These are phyloP conservation scores for Phytophthora vignae DNA, from an alignment of 352 stramenopile genomes.

Conservation along the genomic window DNA sequence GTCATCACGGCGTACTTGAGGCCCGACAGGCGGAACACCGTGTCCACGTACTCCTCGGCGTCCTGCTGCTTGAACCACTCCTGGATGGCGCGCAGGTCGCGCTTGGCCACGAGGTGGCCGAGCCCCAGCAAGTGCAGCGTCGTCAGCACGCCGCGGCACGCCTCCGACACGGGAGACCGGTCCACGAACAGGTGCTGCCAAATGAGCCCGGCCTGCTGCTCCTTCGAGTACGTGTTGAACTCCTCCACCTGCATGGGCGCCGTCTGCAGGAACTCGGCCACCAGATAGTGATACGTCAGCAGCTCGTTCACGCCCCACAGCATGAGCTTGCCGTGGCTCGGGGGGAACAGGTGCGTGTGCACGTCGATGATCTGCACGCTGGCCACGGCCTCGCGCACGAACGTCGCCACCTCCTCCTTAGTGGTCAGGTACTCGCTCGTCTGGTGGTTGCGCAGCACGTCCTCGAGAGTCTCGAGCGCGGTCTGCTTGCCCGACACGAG, in stretches of 20 bases:
- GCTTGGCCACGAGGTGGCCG: constrained; percentile 55
- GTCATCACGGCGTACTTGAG: constrained; percentile 95
- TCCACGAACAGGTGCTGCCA: constrained; percentile 93
- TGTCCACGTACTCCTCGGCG: constrained; percentile 72
- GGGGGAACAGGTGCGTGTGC: constrained; percentile 95
- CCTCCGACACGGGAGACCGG: constrained; percentile 90
- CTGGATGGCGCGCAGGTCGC: constrained; percentile 88
- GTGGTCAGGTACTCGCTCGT: constrained; percentile 52
- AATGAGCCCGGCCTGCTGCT: constrained; percentile 86
- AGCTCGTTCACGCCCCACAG: constrained; percentile 95
- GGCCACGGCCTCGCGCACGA: constrained; percentile 50
- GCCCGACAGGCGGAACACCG: constrained; percentile 75
- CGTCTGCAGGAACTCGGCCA: constrained; percentile 94
- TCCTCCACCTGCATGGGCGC: constrained; percentile 72
- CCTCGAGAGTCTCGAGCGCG: constrained; percentile 44
- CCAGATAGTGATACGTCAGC: constrained; percentile 96
- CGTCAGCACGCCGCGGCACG: constrained; percentile 91
- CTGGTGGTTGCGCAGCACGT: constrained; percentile 49
- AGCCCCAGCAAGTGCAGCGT: constrained; percentile 87
- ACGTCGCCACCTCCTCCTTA: constrained; percentile 36
- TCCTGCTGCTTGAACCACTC: constrained; percentile 84
- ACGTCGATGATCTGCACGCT: constrained; percentile 60
- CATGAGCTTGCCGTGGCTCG: constrained; percentile 91
- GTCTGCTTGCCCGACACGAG: constrained; percentile 52
- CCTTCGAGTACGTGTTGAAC: constrained; percentile 86